Evolutionary conservation across 495 filamentous ascomycete species (phyloP).

Genomic region (Hypomontagnella monticulosa): DNA sequence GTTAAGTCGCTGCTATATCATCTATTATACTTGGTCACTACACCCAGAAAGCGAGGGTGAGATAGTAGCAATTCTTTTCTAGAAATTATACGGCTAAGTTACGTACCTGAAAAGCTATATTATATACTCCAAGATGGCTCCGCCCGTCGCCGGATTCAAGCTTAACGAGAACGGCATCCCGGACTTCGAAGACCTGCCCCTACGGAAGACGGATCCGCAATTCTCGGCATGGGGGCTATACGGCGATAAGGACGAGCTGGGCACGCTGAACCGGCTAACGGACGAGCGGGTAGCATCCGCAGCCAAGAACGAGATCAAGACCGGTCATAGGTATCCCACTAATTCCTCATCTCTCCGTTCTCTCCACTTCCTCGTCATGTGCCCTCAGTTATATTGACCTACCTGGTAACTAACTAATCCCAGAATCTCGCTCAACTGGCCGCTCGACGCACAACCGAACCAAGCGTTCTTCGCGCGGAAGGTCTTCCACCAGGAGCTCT

Average conservation of each 20-base stretch:
- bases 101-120: neutral
- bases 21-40: neutral
- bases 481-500: conserved; percentile 53
- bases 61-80: neutral
- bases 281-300: conserved; percentile 53
- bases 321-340: conserved; percentile 50
- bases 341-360: neutral
- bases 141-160: conserved; percentile 44
- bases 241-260: conserved; percentile 58
- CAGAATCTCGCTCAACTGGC: conserved; percentile 60
- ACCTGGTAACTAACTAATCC: conserved; percentile 1
- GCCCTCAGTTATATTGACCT: neutral
- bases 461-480: conserved; percentile 51
- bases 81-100: neutral
- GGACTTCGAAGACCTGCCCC: conserved; percentile 55
- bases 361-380: neutral
- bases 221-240: conserved; percentile 61
- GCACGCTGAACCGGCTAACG: conserved; percentile 59
- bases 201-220: conserved; percentile 53
- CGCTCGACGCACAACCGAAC: conserved; percentile 51
- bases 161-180: conserved; percentile 56
- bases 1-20: neutral
- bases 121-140: conserved; percentile 36
- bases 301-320: conserved; percentile 61
- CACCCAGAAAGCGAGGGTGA: no score